A percentile compares a stretch with the other conserved stretches of the same genome.
Evolutionary conservation across 2,329 filamentous ascomycete species (phyloP).

Genomic region (Aspergillus pseudoterreus): DNA sequence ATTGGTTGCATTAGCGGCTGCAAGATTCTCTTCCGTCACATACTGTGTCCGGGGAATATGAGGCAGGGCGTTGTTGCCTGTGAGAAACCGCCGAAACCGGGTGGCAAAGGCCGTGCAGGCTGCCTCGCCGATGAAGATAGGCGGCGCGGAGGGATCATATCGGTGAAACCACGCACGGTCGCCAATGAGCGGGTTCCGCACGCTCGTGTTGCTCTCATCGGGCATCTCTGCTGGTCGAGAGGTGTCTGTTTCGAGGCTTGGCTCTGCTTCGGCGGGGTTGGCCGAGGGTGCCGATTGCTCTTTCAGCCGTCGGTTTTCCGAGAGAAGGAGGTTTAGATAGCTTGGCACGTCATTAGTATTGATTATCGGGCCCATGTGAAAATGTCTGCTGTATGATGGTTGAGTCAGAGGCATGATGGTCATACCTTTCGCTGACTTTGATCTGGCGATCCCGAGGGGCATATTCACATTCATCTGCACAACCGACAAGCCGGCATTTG

Average conservation of each 20-base stretch:
- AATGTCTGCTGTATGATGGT: neutral
- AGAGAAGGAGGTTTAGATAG: constrained; percentile 32
- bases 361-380: neutral
- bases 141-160: constrained; percentile 33
- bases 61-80: constrained; percentile 26
- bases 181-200: constrained; percentile 32
- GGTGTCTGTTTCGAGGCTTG: constrained; percentile 11
- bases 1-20: constrained; percentile 24
- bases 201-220: constrained; percentile 25
- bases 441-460: constrained; percentile 42
- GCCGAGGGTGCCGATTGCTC: constrained; percentile 27
- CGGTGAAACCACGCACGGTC: constrained; percentile 36
- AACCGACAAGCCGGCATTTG: constrained; percentile 38
- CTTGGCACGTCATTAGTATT: constrained; percentile 8
- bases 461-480: constrained; percentile 38
- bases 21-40: constrained; percentile 29
- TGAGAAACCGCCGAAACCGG: constrained; percentile 35
- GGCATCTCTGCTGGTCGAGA: constrained; percentile 19
- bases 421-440: constrained; percentile 35
- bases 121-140: constrained; percentile 37
- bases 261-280: constrained; percentile 20
- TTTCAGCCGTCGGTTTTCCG: constrained; percentile 30
- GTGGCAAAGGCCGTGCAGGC: constrained; percentile 40
- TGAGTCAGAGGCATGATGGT: neutral
- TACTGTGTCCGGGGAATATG: constrained; percentile 35